Percentiles rank a stretch among this genome's conserved stretches.
phyloP scores from a whole-genome alignment of 2,329 filamentous ascomycete genomes.

The Fusarium liriodendri region DNA sequence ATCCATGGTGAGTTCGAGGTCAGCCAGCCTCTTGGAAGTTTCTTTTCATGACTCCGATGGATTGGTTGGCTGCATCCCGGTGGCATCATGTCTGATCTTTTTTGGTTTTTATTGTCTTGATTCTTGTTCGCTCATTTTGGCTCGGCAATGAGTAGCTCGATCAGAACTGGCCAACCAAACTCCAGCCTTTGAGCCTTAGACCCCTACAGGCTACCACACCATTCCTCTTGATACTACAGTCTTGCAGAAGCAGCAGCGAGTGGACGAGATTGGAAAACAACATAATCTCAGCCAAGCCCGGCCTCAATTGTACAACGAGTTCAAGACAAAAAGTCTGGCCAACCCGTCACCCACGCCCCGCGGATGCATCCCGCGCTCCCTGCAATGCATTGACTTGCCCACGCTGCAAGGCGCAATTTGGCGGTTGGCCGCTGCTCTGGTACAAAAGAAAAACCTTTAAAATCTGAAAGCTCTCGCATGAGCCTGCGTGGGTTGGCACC shows the following conservation, averaged over 20 bases:
- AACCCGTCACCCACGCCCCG: neutral
- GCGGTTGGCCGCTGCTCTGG: constrained; percentile 1
- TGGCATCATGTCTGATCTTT: constrained; percentile 23
- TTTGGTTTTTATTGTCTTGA: constrained; percentile 7
- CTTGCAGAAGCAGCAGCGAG: constrained; percentile 17
- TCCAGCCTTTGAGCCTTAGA: constrained; percentile 3
- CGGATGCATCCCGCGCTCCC: neutral
- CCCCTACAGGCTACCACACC: constrained; percentile 23
- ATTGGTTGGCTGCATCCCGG: constrained; percentile 8
- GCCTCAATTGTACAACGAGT: constrained; percentile 18
- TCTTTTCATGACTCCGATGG: constrained; percentile 13
- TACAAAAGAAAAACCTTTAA: neutral
- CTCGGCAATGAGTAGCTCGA: constrained; percentile 15
- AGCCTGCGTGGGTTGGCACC: neutral
- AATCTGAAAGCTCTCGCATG: constrained; percentile 8
- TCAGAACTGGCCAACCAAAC: constrained; percentile 17
- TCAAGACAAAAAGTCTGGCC: neutral
- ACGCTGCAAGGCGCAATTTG: constrained; percentile 7
- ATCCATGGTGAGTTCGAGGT: constrained; percentile 17
- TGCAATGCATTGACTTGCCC: constrained; percentile 23
- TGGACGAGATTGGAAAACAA: constrained; percentile 1
- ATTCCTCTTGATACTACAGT: constrained; percentile 17
- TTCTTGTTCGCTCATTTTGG: constrained; percentile 15
- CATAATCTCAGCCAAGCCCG: neutral
- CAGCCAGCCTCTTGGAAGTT: constrained; percentile 30